These are phyloP conservation scores for Diplocarpon rosae DNA, from an alignment of 2,329 filamentous ascomycete species.

Conservation along the genomic window DNA sequence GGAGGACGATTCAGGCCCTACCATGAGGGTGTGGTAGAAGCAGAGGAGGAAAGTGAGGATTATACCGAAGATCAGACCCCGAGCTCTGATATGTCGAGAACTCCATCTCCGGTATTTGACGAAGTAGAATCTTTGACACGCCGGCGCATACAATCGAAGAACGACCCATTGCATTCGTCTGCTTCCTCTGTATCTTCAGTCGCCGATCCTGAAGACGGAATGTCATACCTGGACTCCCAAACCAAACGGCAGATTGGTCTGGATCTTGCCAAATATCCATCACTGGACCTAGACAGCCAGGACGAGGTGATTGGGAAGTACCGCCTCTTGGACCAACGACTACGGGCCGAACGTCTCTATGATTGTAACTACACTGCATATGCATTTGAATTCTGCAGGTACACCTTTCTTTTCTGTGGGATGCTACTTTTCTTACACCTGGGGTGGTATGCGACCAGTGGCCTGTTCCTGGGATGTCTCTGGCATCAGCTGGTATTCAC, in stretches of 20 bases:
- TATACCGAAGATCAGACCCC: constrained; percentile 21
- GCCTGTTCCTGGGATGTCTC: constrained; percentile 64
- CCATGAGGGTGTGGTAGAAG: constrained; percentile 26
- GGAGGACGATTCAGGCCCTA: constrained; percentile 63
- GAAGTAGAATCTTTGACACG: constrained; percentile 13
- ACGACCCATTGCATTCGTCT: constrained; percentile 22
- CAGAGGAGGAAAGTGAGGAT: constrained; percentile 30
- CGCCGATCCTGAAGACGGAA: constrained; percentile 40
- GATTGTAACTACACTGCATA: constrained; percentile 78
- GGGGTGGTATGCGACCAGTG: constrained; percentile 60
- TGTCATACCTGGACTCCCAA: constrained; percentile 59
- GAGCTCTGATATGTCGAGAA: constrained; percentile 22
- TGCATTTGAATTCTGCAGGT: constrained; percentile 61
- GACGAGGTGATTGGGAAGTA: constrained; percentile 70
- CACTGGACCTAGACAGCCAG: constrained; percentile 63
- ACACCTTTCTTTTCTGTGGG: constrained; percentile 52
- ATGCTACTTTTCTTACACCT: constrained; percentile 50
- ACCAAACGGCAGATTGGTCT: constrained; percentile 66
- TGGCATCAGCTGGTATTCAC: constrained; percentile 96
- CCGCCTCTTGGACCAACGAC: constrained; percentile 59
- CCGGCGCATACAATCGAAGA: constrained; percentile 11
- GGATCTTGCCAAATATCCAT: constrained; percentile 71
- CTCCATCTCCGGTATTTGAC: constrained; percentile 28
- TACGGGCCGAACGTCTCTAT: constrained; percentile 68
- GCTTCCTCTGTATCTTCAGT: constrained; percentile 39